Conservation (phyloP, 2,329 filamentous ascomycete genomes). For the Penicillium glabrum region DNA sequence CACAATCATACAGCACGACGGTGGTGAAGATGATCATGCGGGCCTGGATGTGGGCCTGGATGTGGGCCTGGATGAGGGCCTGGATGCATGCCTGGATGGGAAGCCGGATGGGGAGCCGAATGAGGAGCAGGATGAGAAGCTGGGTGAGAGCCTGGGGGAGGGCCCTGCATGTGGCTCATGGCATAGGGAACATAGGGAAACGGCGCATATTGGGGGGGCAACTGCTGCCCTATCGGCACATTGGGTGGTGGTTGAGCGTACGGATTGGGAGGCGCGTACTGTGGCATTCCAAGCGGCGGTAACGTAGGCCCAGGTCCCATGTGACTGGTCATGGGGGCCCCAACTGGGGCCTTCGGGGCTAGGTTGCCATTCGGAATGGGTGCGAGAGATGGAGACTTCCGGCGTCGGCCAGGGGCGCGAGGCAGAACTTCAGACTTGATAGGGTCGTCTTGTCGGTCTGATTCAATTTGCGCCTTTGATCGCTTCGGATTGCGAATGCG, state of each 20-base stretch:
- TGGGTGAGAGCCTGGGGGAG: constrained; percentile 6
- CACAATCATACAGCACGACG: not conserved
- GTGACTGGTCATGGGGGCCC: constrained; percentile 17
- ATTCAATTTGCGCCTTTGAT: constrained; percentile 46
- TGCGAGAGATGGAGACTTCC: constrained; percentile 22
- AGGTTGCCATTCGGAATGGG: constrained; percentile 20
- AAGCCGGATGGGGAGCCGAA: not conserved
- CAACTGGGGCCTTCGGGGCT: constrained; percentile 20
- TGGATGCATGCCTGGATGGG: not conserved
- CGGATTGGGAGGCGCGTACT: constrained; percentile 15
- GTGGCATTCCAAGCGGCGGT: constrained; percentile 17
- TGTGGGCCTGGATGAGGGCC: not conserved
- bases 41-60: not conserved
- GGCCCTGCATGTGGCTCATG: not conserved
- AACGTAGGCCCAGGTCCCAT: constrained; percentile 15
- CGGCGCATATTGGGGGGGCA: constrained; percentile 29
- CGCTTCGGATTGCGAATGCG: constrained; percentile 46
- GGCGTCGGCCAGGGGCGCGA: constrained; percentile 27
- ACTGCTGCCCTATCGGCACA: constrained; percentile 8
- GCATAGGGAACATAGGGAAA: constrained; percentile 25
- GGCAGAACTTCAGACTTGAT: constrained; percentile 27
- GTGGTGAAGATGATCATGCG: not conserved
- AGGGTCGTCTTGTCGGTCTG: constrained; percentile 34
- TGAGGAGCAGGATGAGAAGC: not conserved
- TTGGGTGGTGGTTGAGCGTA: constrained; percentile 9